Percentiles rank a stretch among this genome's conserved stretches.
Conservation (phyloP, 164 flowering plant species). For the Berberis vulgaris region DNA sequence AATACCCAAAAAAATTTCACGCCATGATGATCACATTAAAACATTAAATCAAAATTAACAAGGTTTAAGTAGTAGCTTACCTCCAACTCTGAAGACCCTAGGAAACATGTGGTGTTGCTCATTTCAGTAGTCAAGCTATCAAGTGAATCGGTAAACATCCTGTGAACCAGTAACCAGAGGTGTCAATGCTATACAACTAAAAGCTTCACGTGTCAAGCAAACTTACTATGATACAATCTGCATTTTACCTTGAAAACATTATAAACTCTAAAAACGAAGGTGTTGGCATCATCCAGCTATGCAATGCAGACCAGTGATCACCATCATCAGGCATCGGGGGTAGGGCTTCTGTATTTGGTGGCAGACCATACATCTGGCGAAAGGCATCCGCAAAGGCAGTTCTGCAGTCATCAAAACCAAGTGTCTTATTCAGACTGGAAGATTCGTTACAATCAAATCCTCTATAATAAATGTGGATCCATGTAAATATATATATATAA, state of each 20-base stretch:
- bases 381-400: constrained; percentile 67
- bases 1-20: constrained; percentile 1
- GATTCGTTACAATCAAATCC: neutral
- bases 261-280: constrained; percentile 84
- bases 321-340: constrained; percentile 97
- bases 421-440: neutral
- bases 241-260: constrained; percentile 76
- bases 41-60: neutral
- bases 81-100: constrained; percentile 67
- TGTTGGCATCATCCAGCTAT: constrained; percentile 98
- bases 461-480: too few relatives aligned
- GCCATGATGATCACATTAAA: neutral
- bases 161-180: constrained; percentile 19
- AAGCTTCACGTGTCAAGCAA: neutral
- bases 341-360: constrained; percentile 64
- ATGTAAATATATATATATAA: too few relatives aligned
- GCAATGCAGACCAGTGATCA: constrained; percentile 81
- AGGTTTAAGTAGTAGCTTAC: constrained; percentile 23
- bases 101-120: constrained; percentile 34
- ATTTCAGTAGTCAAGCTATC: constrained; percentile 48
- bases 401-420: constrained; percentile 34
- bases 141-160: constrained; percentile 91
- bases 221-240: neutral
- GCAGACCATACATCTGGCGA: constrained; percentile 72
- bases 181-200: neutral